These are phyloP conservation scores for Colletotrichum somersetense DNA, from an alignment of 2,329 filamentous ascomycete species.

Conservation along the genomic window DNA sequence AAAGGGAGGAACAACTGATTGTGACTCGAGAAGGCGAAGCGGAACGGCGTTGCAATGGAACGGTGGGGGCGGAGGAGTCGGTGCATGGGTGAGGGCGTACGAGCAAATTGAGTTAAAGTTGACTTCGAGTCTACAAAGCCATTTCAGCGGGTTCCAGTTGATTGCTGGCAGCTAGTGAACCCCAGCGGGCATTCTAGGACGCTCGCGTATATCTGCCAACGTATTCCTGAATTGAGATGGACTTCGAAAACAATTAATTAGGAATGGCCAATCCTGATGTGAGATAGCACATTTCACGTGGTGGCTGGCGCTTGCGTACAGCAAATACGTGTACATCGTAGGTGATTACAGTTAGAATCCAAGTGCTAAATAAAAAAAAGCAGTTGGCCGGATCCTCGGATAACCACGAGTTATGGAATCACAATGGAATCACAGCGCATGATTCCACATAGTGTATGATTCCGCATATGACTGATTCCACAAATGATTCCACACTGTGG, in stretches of 20 bases:
- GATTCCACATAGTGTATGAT: slow-evolving; percentile 19
- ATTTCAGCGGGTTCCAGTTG: neutral
- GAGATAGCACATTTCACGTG: neutral
- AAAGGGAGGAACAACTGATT: neutral
- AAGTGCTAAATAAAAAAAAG: no score
- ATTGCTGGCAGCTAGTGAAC: neutral
- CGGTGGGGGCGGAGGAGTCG: slow-evolving; percentile 1
- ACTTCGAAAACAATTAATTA: neutral
- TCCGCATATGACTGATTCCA: no score
- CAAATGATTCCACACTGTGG: slow-evolving; percentile 7
- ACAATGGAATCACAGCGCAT: slow-evolving; percentile 22
- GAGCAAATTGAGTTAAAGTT: slow-evolving; percentile 6
- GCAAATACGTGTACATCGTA: neutral
- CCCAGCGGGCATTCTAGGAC: no score
- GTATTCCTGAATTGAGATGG: neutral
- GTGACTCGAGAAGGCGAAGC: neutral
- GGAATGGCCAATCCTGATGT: neutral
- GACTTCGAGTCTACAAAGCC: slow-evolving; percentile 11
- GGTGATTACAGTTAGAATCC: neutral
- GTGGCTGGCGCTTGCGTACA: neutral
- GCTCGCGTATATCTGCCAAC: neutral
- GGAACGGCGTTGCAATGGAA: slow-evolving; percentile 14
- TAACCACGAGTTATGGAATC: slow-evolving; percentile 17
- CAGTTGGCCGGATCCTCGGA: neutral
- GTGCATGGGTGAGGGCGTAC: slow-evolving; percentile 13